Conservation (phyloP, 306 rosid species). For the Lablab purpureus region DNA sequence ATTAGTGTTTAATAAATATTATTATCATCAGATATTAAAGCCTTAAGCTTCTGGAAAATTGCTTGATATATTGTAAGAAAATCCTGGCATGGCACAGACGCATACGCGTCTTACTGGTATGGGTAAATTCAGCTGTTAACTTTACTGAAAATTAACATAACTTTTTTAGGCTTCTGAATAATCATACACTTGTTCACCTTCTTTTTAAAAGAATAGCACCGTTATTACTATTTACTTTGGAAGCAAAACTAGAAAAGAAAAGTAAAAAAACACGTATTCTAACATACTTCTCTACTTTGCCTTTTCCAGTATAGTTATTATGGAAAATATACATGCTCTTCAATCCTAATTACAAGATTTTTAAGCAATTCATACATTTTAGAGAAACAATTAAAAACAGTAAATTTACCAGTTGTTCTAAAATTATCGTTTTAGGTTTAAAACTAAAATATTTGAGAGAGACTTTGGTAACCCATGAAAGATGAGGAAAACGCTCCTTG, state of each 20-base stretch:
- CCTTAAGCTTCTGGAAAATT: neutral
- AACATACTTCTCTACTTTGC: neutral
- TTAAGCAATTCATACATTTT: too few relatives aligned
- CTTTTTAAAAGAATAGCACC: neutral
- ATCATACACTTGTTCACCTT: neutral
- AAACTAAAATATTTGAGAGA: too few relatives aligned
- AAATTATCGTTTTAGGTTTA: too few relatives aligned
- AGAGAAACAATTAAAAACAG: too few relatives aligned
- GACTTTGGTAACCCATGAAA: neutral
- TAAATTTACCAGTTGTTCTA: too few relatives aligned
- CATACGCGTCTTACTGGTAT: neutral
- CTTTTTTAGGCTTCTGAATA: neutral
- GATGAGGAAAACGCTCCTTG: constrained; percentile 10
- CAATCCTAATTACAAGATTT: too few relatives aligned
- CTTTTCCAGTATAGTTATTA: neutral
- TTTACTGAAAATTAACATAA: constrained; percentile 13
- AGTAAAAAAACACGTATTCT: neutral
- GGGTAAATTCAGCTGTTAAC: neutral
- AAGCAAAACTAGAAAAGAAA: neutral
- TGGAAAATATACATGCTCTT: too few relatives aligned
- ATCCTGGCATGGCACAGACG: neutral
- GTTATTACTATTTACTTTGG: neutral
- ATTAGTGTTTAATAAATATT: neutral
- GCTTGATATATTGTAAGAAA: neutral
- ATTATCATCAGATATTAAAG: constrained; percentile 21